These are phyloP conservation scores for Parastagonospora nodorum DNA, from an alignment of 2,329 filamentous ascomycete species.

Conservation along the genomic window DNA sequence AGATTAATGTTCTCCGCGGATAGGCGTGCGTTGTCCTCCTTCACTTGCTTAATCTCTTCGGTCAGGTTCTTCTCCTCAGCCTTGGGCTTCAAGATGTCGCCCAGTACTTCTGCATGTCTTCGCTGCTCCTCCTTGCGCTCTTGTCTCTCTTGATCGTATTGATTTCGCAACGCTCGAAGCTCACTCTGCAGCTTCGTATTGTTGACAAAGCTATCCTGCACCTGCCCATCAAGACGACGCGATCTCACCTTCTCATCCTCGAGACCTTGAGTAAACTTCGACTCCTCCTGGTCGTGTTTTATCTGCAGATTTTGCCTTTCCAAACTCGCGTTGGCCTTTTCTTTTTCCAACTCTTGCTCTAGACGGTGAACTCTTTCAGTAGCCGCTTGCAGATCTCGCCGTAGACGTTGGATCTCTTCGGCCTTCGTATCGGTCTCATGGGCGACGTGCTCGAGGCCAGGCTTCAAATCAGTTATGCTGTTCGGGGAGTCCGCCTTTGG, in stretches of 20 bases:
- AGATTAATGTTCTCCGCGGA: not conserved
- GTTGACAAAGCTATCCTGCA: not conserved
- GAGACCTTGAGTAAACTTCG: not conserved
- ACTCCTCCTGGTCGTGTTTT: not conserved
- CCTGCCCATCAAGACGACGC: no score
- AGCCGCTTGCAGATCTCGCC: not conserved
- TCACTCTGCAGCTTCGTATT: not conserved
- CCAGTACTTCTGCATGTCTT: slow-evolving; percentile 4
- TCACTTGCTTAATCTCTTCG: not conserved
- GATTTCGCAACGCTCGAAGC: not conserved
- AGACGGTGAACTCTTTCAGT: not conserved
- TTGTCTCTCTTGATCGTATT: not conserved
- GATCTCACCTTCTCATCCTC: not conserved
- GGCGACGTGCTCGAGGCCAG: no score
- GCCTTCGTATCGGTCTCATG: no score
- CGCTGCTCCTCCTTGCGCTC: not conserved
- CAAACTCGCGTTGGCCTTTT: not conserved
- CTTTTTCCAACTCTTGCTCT: not conserved
- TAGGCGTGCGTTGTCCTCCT: not conserved
- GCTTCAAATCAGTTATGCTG: no score
- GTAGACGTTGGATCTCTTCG: not conserved
- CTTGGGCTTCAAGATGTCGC: slow-evolving; percentile 1
- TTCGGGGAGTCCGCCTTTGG: no score
- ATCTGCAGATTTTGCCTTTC: not conserved
- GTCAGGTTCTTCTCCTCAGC: not conserved